phyloP scores from a whole-genome alignment of 306 rosid species.

The Echinosophora koreensis region DNA sequence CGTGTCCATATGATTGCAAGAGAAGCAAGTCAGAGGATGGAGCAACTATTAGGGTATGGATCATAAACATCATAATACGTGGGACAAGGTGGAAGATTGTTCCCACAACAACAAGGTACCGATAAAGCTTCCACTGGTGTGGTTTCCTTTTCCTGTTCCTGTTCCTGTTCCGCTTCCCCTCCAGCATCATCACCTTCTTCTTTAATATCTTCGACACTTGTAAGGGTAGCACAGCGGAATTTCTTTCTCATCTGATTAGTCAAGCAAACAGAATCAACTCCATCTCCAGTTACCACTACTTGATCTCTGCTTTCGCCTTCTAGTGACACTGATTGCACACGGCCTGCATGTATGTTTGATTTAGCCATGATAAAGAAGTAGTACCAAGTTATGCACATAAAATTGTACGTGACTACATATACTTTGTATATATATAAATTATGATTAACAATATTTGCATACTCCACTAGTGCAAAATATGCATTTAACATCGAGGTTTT shows the following conservation, averaged over 20 bases:
- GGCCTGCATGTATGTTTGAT: constrained; percentile 17
- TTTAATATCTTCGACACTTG: constrained; percentile 37
- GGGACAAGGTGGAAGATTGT: constrained; percentile 14
- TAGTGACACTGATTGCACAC: constrained; percentile 41
- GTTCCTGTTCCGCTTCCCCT: no score
- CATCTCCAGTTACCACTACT: constrained; percentile 43
- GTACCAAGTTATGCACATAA: background rate
- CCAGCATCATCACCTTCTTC: background rate
- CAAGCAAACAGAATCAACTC: constrained; percentile 46
- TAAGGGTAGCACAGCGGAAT: constrained; percentile 18
- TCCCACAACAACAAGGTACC: no score
- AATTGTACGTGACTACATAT: background rate
- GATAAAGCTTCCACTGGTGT: no score
- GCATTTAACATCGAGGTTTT: no score
- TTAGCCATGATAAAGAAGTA: background rate
- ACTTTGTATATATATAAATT: background rate
- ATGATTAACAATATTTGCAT: no score
- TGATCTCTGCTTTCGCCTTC: constrained; percentile 44
- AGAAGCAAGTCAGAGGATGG: background rate
- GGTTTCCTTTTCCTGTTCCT: no score
- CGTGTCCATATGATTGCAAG: no score
- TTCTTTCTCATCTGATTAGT: constrained; percentile 42
- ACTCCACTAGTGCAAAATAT: no score
- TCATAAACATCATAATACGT: background rate
- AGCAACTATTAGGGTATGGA: background rate